Evolutionary conservation across 192 early-diverging fungal species (phyloP), one percentile per base, ranked within the genome.

Genomic region (Coemansia sp.): DNA sequence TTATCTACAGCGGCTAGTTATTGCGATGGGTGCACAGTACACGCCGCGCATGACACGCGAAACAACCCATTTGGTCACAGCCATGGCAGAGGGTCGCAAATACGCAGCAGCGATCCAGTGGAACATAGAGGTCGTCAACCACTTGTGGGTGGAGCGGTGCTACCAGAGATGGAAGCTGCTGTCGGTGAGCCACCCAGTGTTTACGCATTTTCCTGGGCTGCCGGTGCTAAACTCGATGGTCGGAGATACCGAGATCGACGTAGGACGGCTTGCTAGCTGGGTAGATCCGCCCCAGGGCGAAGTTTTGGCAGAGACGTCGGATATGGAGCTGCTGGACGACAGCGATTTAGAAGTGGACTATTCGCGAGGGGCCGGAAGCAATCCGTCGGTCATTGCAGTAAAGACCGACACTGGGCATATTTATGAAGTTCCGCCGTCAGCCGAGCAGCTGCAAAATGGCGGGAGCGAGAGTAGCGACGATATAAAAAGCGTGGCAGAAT

Each of bases 61-160:
- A 11, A 90, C 87, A 28, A 93, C 90, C 1, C 90, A 91, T 64
- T 57, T 93, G 43, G 82, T 93, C 1, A 88, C 88, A 23, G 82
- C 84, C 48, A 60, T 63, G 81, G 74, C 69, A 2, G 64, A 56
- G 8, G 88, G 91, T 14, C 75, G 79, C 43, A 94, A 94, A 62
- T 88, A 82, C 55, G 50, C 55, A 32, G 65, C 62, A 38, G 90
- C 85, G 1, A 48, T 80, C 11, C 73, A 83, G 40, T 87, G 88
- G 83, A 83, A 86, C 41, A 60, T 89, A 6, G 66, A 83, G 17
- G 66, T 90, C 5, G 80, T 92, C 6, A 93, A 94, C 66, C 92
- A 94, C 67, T 42, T 91, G 14, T 94, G 92, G 92, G 51, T 94
- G 0, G 92, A 94, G 72, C 87, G 87, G 26, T 80, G 83, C 63